A percentile compares a stretch with the other conserved stretches of the same genome.
phyloP scores from a whole-genome alignment of 305 asterid species.

The Solanum hybrid region DNA sequence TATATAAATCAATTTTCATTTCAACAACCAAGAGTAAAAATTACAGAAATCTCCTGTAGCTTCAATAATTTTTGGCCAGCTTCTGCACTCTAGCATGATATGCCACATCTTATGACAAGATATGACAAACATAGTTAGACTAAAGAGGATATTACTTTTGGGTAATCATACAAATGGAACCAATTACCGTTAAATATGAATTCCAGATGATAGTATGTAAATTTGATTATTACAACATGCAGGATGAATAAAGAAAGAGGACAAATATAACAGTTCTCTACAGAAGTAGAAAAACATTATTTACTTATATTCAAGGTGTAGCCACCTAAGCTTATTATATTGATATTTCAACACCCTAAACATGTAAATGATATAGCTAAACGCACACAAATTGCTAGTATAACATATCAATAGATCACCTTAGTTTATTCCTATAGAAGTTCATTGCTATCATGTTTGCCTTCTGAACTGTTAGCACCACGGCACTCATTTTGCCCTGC shows the following conservation, averaged over 20 bases:
- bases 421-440: slow-evolving; percentile 54
- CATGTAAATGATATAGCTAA: background rate
- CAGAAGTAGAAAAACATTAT: background rate
- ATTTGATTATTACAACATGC: background rate
- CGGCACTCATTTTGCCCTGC: slow-evolving; percentile 76
- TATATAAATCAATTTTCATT: background rate
- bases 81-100: background rate
- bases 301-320: background rate
- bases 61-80: background rate
- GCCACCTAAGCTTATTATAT: background rate
- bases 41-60: background rate
- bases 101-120: background rate
- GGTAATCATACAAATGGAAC: background rate
- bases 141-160: background rate
- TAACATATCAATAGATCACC: slow-evolving; percentile 23
- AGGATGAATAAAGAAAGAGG: background rate
- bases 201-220: background rate
- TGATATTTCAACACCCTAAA: background rate
- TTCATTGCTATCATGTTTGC: slow-evolving; percentile 60
- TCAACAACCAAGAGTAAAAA: background rate
- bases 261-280: background rate
- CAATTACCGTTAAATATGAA: background rate
- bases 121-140: background rate
- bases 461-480: slow-evolving; percentile 82
- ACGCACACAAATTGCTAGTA: background rate